Evolutionary conservation across 306 rosid species (phyloP), one percentile per base, ranked within the genome.

Genomic region (Vigna hirtella): DNA sequence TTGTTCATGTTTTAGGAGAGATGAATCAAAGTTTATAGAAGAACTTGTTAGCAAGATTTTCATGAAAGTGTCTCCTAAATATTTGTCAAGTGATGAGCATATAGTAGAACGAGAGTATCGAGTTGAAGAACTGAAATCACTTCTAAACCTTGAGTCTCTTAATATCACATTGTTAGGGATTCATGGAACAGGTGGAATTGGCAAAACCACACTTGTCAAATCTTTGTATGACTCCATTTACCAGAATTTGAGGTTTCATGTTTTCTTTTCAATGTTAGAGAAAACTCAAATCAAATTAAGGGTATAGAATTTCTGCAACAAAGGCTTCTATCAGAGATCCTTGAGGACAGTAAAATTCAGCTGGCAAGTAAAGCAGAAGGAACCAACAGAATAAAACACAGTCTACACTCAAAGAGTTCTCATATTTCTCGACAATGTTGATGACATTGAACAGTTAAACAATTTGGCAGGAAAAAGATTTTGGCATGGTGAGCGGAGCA

Each of bases 351-450:
- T 13, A 53, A 53, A 53, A 3, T 72, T 5, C 1, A 18, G 7
- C 13, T 20, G 22, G 18, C 1, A 1, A 72, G 22, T 53, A 20
- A 2, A 7, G 38, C 36, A 2, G 28, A 71, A 12, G 77, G 66
- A 20, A 36, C 8, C 42, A 36, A 36, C 7, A 36, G 7, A 36
- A 36, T 36, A 36, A 36, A 5, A 36, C 6, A 6, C 6, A 36
- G 42, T 5, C 42, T 36, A 5, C 1, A 0, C 6, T 36, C 7
- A 36, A 36, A 36, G 42, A 36, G 9, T 36, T 36, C 77, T 72
- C 55, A 36, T 72, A 18, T 22, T 72, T 22, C 65, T 72, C 4
- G 77, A 72, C 3, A 66, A 72, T 13, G 66, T 55, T 36, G 66
- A 72, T 38, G 7, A 53, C 13, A 36, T 72, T 1, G 8, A 36